phyloP scores from a whole-genome alignment of 2,329 filamentous ascomycete species.

The Hypoxylon sp. region DNA sequence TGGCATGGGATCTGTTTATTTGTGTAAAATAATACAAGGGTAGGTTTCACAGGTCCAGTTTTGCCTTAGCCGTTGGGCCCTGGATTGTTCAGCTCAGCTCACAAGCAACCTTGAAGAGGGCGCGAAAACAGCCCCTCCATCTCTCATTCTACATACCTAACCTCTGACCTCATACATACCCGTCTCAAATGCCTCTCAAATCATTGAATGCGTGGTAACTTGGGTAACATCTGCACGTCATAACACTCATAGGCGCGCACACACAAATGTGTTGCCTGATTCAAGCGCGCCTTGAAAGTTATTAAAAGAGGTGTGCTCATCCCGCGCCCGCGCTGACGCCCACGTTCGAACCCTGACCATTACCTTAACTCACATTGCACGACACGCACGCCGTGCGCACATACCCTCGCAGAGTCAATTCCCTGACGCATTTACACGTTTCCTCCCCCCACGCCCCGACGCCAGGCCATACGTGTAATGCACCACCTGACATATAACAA shows the following conservation, averaged over 20 bases:
- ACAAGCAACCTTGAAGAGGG: conserved; percentile 1
- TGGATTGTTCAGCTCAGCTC: neutral
- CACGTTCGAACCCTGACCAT: neutral
- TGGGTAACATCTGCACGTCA: conserved; percentile 45
- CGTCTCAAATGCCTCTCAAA: conserved; percentile 8
- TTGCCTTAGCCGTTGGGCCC: neutral
- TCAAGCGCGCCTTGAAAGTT: conserved; percentile 22
- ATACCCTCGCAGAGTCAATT: conserved; percentile 11
- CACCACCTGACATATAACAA: conserved; percentile 28
- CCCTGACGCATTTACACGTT: conserved; percentile 15
- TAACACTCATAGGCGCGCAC: conserved; percentile 24
- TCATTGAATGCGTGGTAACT: conserved; percentile 30
- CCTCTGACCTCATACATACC: conserved; percentile 37
- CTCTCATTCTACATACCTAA: no score
- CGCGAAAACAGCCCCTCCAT: conserved; percentile 5
- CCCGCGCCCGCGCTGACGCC: conserved; percentile 14
- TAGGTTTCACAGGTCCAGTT: neutral
- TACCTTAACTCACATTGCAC: neutral
- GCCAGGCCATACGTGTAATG: conserved; percentile 25
- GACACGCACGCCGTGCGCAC: conserved; percentile 2
- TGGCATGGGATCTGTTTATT: conserved; percentile 8
- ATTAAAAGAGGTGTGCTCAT: conserved; percentile 37
- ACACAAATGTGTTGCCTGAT: conserved; percentile 35
- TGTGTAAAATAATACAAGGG: neutral
- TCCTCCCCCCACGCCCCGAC: conserved; percentile 9